These are phyloP conservation scores for Leishmania tropica DNA, from an alignment of 208 protist species.

Conservation along the genomic window DNA sequence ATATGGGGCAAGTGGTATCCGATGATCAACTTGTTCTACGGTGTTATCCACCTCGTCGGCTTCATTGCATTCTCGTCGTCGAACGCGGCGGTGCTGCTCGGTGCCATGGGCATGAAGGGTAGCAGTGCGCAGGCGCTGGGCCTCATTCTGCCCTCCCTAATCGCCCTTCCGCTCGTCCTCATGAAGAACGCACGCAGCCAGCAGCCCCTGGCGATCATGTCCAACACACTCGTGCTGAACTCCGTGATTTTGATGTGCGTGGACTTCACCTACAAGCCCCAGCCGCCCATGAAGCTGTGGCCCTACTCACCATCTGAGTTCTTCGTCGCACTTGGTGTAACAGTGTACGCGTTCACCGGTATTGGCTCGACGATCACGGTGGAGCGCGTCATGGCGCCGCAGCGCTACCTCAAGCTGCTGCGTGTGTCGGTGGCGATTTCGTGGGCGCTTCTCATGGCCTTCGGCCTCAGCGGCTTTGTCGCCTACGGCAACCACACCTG, in stretches of 20 bases:
- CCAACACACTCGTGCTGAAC: slow-evolving; percentile 44
- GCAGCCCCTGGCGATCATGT: slow-evolving; percentile 45
- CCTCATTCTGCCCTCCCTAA: slow-evolving; percentile 46
- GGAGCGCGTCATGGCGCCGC: slow-evolving; percentile 46
- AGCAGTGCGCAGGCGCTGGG: slow-evolving; percentile 39
- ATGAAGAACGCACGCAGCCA: slow-evolving; percentile 54
- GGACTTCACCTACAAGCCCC: slow-evolving; percentile 47
- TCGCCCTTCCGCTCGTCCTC: slow-evolving; percentile 51
- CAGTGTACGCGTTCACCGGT: slow-evolving; percentile 63
- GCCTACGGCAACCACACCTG: slow-evolving; percentile 54
- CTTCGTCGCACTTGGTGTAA: slow-evolving; percentile 55
- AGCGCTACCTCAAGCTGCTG: slow-evolving; percentile 42
- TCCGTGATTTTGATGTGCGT: slow-evolving; percentile 49
- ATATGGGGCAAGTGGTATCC: slow-evolving; percentile 49
- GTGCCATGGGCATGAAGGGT: slow-evolving; percentile 47
- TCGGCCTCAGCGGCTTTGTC: slow-evolving; percentile 51
- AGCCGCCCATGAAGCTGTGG: slow-evolving; percentile 38
- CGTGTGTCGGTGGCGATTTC: slow-evolving; percentile 36
- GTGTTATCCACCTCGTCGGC: slow-evolving; percentile 51
- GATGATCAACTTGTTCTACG: slow-evolving; percentile 59
- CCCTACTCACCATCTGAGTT: slow-evolving; percentile 38
- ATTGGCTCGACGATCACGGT: slow-evolving; percentile 46
- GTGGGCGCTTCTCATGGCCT: slow-evolving; percentile 36
- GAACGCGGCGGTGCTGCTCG: slow-evolving; percentile 51
- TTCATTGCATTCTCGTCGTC: slow-evolving; percentile 55